A percentile compares a stretch with the other conserved stretches of the same genome.
Conservation (phyloP, 2,329 filamentous ascomycete species). For the Paraphoma chrysanthemicola region DNA sequence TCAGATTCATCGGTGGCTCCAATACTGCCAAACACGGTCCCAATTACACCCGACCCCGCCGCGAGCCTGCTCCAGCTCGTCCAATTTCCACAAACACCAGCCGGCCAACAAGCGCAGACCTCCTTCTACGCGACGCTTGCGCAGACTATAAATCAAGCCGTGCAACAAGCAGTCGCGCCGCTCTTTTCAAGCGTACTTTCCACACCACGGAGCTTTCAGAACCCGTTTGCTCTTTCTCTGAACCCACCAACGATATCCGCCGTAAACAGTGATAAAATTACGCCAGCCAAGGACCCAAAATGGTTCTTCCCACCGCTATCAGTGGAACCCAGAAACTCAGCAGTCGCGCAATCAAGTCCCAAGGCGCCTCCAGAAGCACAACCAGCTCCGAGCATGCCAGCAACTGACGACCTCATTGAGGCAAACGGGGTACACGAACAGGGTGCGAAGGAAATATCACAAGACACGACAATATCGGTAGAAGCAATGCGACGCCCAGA, state of each 20-base stretch:
- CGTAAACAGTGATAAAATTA: conserved; percentile 14
- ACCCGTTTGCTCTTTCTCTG: conserved; percentile 3
- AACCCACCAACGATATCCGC: conserved; percentile 9
- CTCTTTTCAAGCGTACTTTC: conserved; percentile 24
- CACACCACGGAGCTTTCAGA: conserved; percentile 10
- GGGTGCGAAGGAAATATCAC: background rate
- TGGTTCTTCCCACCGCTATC: conserved; percentile 36
- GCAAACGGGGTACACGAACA: background rate
- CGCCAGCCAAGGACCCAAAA: conserved; percentile 35
- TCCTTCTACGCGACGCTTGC: conserved; percentile 30
- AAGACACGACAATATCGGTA: background rate
- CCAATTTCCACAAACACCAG: conserved; percentile 40
- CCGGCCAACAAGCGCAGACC: conserved; percentile 34
- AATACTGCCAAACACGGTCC: conserved; percentile 6
- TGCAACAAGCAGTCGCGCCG: conserved; percentile 33
- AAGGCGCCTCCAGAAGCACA: background rate
- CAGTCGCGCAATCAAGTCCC: conserved; percentile 16
- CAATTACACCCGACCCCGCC: conserved; percentile 23
- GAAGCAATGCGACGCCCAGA: background rate
- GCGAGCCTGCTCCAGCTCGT: conserved; percentile 28
- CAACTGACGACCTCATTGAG: background rate
- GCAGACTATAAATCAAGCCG: conserved; percentile 31
- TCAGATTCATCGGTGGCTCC: background rate
- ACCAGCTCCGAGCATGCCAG: background rate
- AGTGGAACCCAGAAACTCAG: background rate